These are phyloP conservation scores for Sistotremastrum niveocremeum DNA, from an alignment of 768 basidiomycete genomes.

Conservation along the genomic window DNA sequence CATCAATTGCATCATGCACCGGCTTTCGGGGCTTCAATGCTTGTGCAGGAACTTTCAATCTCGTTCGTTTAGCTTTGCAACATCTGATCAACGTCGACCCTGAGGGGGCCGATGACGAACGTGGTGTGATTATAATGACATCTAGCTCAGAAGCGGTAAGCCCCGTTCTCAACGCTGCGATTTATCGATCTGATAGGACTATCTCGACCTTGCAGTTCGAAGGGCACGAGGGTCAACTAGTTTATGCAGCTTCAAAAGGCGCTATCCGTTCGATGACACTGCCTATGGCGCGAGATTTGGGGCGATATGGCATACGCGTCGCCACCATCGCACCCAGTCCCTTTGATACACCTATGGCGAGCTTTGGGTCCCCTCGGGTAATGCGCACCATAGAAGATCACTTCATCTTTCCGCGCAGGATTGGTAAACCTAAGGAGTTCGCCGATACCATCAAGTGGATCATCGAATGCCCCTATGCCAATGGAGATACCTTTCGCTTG, in stretches of 20 bases:
- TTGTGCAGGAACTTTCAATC: conserved; percentile 30
- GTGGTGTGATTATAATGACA: conserved; percentile 43
- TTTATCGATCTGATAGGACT: background rate
- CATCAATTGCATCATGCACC: no score
- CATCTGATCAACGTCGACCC: conserved; percentile 32
- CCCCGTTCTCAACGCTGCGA: background rate
- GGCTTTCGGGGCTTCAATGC: no score
- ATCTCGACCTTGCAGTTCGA: conserved; percentile 25
- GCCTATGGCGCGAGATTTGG: conserved; percentile 47
- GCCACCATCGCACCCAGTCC: conserved; percentile 43
- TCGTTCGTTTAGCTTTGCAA: conserved; percentile 38
- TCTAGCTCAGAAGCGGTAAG: conserved; percentile 35
- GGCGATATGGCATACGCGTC: conserved; percentile 37
- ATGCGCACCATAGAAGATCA: conserved; percentile 4
- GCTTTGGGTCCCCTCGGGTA: conserved; percentile 7
- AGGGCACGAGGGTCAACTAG: conserved; percentile 43
- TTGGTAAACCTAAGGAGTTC: conserved; percentile 36
- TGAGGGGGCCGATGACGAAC: conserved; percentile 37
- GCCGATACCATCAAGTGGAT: conserved; percentile 36
- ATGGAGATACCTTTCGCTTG: conserved; percentile 37
- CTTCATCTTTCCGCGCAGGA: conserved; percentile 25
- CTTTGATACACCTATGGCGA: conserved; percentile 29
- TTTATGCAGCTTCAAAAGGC: conserved; percentile 44
- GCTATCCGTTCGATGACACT: conserved; percentile 43
- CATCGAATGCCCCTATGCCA: conserved; percentile 38